Base-by-base conservation (phyloP, 176 grass and related monocot genomes). In the sorghum (Sorghum bicolor) region DNA sequence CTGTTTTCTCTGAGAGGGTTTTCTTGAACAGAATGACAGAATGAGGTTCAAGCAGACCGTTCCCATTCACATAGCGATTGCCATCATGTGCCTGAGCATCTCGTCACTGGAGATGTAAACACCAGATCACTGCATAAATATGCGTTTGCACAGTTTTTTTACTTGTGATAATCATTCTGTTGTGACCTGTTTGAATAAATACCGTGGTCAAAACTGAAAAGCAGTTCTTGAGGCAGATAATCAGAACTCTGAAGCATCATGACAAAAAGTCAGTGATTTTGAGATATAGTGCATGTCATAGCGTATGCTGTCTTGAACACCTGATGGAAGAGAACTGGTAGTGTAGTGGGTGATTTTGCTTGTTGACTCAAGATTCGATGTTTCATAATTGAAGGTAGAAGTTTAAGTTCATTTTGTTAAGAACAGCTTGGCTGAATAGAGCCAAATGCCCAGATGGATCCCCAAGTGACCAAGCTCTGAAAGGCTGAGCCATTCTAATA, bases 51-150 rank as follows among this genome's bases (percentile, higher is more conserved):
- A 88, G 85, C 87, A 90, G 53, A 98, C 89, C 15, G 72, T 94
- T 84, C 93, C 96, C n/a, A 81, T 94, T 81, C 96, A 98, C 74
- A 75, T 98, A 75, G 66, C 70, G 4, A 37, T 95, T 78, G 96
- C 93, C 19, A 22, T 94, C 37, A 80, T 93, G 83, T 95, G 89
- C 74, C 83, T 98, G 68, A 84, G 70, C 61, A 66, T 93, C 76
- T 87, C 93, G 32, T 76, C 80, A 36, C 16, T 90, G 72, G 91
- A 91, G 78, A 95, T 98, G 93, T 98, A 91, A 86, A 87, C 67
- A 68, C 47, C 38, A 38, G 34, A 74, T 33, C 15, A 33, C 3
- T 29, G 9, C 37, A 63, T 22, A 81, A 33, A 33, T 64, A 52
- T 74, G 64, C 7, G 4, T 4, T 81, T 4, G 6, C 65, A n/a